phyloP scores from a whole-genome alignment of 305 asterid species.

The Solanum chacoense region DNA sequence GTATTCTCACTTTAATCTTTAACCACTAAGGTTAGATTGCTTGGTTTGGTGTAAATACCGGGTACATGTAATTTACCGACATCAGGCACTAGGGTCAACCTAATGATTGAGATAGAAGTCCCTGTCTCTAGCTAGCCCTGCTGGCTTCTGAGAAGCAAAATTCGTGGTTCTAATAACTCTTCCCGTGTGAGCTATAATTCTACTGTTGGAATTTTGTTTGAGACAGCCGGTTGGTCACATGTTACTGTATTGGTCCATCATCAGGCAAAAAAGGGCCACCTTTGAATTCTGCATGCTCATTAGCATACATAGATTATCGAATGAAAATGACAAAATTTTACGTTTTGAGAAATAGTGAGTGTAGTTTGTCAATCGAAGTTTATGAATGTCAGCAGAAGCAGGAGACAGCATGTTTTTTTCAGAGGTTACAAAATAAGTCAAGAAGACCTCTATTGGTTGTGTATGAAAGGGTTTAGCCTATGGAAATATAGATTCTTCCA shows the following conservation, averaged over 20 bases:
- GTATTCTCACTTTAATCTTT: background rate
- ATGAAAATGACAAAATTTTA: background rate
- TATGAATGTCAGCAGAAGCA: background rate
- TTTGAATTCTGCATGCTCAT: background rate
- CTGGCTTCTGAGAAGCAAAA: background rate
- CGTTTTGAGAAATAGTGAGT: background rate
- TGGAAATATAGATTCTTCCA: background rate
- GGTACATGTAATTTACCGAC: background rate
- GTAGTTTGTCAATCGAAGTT: background rate
- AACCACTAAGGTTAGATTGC: background rate
- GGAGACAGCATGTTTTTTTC: background rate
- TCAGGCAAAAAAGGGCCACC: background rate
- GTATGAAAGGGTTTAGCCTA: background rate
- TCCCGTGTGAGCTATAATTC: background rate
- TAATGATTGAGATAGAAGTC: background rate
- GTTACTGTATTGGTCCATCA: slow-evolving; percentile 2
- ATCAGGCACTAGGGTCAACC: background rate
- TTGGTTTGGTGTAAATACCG: background rate
- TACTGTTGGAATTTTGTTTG: background rate
- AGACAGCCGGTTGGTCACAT: background rate
- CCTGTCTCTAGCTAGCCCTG: background rate
- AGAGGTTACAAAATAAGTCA: background rate
- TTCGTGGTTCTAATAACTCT: background rate
- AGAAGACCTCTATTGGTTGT: background rate
- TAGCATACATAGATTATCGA: background rate